Conservation (phyloP, 2,329 filamentous ascomycete species). For the Fusarium heterosporum region DNA sequence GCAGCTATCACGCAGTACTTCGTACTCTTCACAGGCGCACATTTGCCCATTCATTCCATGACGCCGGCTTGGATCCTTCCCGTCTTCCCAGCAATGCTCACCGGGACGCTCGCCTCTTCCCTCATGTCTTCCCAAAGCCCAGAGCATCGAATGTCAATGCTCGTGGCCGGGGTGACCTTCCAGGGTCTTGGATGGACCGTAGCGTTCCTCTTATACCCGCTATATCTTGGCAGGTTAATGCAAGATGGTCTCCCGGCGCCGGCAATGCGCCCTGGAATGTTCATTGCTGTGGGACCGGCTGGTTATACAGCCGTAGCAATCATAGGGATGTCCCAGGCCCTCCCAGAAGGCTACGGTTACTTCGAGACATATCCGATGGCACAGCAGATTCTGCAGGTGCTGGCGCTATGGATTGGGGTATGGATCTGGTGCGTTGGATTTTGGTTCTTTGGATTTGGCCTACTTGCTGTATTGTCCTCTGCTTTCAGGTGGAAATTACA, state of each 20-base stretch:
- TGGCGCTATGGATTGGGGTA: conserved; percentile 43
- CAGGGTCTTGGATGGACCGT: conserved; percentile 47
- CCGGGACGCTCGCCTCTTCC: conserved; percentile 42
- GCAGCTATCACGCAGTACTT: conserved; percentile 45
- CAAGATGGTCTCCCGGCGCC: conserved; percentile 46
- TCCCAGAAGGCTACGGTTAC: conserved; percentile 44
- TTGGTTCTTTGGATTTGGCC: conserved; percentile 46
- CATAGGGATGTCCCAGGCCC: conserved; percentile 43
- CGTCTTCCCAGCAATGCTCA: conserved; percentile 48
- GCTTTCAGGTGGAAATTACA: conserved; percentile 31
- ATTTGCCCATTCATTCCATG: conserved; percentile 46
- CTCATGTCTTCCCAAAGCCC: conserved; percentile 44
- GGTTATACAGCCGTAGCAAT: conserved; percentile 46
- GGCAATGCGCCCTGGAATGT: conserved; percentile 46
- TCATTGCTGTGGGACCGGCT: conserved; percentile 43
- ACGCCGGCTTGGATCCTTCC: conserved; percentile 49
- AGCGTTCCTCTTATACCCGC: conserved; percentile 40
- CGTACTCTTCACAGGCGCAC: conserved; percentile 48
- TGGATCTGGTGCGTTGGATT: conserved; percentile 48
- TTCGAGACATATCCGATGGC: conserved; percentile 44
- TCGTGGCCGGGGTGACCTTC: conserved; percentile 45
- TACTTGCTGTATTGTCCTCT: conserved; percentile 39
- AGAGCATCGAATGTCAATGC: conserved; percentile 43
- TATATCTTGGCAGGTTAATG: conserved; percentile 46
- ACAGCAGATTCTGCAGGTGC: conserved; percentile 39